These are phyloP conservation scores for Neurospora sp. DNA, from an alignment of 495 filamentous ascomycete species.

Conservation along the genomic window DNA sequence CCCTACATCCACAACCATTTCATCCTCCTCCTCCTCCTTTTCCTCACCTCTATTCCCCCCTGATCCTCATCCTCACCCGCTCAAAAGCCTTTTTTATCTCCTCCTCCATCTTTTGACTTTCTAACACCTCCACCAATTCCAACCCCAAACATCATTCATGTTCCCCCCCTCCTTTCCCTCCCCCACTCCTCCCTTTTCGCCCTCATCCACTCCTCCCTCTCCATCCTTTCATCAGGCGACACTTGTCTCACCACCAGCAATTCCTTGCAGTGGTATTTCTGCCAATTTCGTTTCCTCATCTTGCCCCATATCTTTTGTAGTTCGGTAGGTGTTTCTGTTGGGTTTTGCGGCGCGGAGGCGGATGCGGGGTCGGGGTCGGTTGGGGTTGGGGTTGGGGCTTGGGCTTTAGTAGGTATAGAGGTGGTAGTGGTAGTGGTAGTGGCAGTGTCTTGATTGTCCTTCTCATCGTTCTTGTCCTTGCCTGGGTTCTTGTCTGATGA, in stretches of 20 bases:
- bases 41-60: too few species aligned
- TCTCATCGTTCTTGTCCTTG: background rate
- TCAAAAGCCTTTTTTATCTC: too few species aligned
- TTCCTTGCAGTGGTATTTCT: background rate
- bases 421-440: too few species aligned
- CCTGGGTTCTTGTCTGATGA: background rate
- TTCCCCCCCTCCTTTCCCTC: background rate
- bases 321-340: background rate
- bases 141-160: too few species aligned
- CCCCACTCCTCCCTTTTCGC: background rate
- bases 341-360: background rate
- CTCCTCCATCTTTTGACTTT: too few species aligned
- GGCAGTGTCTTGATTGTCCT: background rate
- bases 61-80: too few species aligned
- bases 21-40: too few species aligned
- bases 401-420: background rate
- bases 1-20: too few species aligned
- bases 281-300: background rate
- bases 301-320: background rate
- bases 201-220: accelerated
- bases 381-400: background rate
- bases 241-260: background rate
- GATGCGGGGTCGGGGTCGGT: background rate
- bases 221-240: background rate
- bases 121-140: too few species aligned